Base-by-base conservation (phyloP, 345 rosid genomes). In the Lagerstroemia speciosa region DNA sequence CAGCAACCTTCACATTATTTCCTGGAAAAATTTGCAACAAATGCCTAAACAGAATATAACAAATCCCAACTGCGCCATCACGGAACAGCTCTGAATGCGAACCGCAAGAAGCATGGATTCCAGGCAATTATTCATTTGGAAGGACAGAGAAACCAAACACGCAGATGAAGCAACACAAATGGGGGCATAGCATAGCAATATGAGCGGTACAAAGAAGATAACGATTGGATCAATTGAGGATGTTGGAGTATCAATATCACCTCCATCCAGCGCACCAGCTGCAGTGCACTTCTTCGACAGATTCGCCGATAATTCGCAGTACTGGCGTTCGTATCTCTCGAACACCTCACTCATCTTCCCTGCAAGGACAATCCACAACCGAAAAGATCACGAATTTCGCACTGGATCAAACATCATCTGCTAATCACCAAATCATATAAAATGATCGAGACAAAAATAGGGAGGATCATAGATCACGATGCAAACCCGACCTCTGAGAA, bases 271-370 rank as follows among this genome's bases (percentile, higher is more conserved):
- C 68, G 69, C 72, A 60, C 53, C 67, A 19, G 79, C 81, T 3
- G 81, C 71, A 7, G 77, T 66, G 70, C 79, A 77, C 36, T 69
- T 77, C 22, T 74, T 57, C 40, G 79, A 76, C 66, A 79, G 33
- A 36, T 70, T 67, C 30, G 76, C 77, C 58, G 80, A 82, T 34
- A 72, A 16, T 62, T 72, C 75, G 69, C 67, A 72, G 71, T 72
- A 72, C 67, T 72, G 75, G 29, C 75, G 75, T 60, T 72, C 75
- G 46, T 72, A 72, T 5, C 75, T 68, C 57, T 72, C 75, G 26
- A 72, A 76, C 26, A 81, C 82, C 69, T 62, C 68, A 58, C 84
- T 81, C 84, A 81, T 81, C 68, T 38, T 67, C 33, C 53, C 60
- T 15, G 30, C 74, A 22, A 67, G 14, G 26, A 73, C 61, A 55